Base-by-base conservation (phyloP, 1,139 yeast genomes). In the Candida labiduridarum region DNA sequence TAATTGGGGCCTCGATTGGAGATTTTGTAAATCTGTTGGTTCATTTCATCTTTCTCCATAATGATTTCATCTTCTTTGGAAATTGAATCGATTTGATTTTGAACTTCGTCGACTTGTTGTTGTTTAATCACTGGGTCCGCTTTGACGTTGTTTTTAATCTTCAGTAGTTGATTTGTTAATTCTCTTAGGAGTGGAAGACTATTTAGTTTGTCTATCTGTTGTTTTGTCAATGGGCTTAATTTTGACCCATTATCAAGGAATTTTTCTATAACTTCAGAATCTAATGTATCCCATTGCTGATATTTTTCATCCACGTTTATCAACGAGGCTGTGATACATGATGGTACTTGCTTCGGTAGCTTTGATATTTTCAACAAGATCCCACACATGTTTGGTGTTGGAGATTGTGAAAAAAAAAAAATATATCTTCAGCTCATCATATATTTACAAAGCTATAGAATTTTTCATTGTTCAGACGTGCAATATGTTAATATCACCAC, bases 1-100 rank as follows among this genome's bases (percentile, higher is more conserved):
- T 59, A 79, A 58, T 84, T 82, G 0, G 87, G 84, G 0, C 89
- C 89, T 59, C 89, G 67, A 4, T 74, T 66, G 1, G 78, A 62
- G 3, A 84, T 71, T 48, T 68, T 63, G 0, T 81, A 79, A 1
- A 78, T 62, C 38, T 82, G 58, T 9, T 45, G 40, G 27, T 53
- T 43, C 12, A 50, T 38, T 30, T 45, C 51, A 16, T 36, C 50
- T 25, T 33, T 34, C 2, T 35, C 33, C 4, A 33, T 10, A 39
- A 49, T 41, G n/a, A 29, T 44, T 38, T 58, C 61, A 11, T 52
- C 53, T 14, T 60, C 62, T 41, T 45, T 30, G 6, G 51, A 41
- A 9, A 64, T 49, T 11, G 46, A 45, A 41, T 56, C 46, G 27
- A 65, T 58, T 54, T 55, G 41, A 8, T 43, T n/a, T 50, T 62